phyloP scores from a whole-genome alignment of 352 stramenopile genomes.

The Phytopythium cucurbitacearum region DNA sequence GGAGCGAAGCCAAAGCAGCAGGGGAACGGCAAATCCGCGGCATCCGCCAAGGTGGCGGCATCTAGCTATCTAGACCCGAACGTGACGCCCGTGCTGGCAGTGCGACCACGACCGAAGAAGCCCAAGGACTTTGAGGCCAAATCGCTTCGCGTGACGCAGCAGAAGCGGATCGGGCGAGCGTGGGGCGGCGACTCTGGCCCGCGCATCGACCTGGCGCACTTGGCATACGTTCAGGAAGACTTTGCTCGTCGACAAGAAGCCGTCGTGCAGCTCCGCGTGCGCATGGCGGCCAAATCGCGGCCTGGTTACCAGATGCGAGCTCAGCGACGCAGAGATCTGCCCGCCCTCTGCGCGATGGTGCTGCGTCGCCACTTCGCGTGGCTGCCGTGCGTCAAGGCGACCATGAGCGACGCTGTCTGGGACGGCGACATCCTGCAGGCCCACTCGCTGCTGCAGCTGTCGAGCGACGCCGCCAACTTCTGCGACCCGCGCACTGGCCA shows the following conservation, averaged over 20 bases:
- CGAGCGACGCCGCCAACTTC: slow-evolving; percentile 44
- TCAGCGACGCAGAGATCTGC: slow-evolving; percentile 47
- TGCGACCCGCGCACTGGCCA: slow-evolving; percentile 45
- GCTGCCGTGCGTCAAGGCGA: slow-evolving; percentile 54
- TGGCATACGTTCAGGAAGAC: slow-evolving; percentile 64
- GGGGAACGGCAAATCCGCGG: slow-evolving; percentile 8
- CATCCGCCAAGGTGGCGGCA: slow-evolving; percentile 17
- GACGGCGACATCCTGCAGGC: slow-evolving; percentile 76
- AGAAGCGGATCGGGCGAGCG: slow-evolving; percentile 58
- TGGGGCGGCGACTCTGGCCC: slow-evolving; percentile 47
- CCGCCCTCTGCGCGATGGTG: slow-evolving; percentile 35
- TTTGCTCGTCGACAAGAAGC: slow-evolving; percentile 53
- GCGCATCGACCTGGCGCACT: slow-evolving; percentile 61
- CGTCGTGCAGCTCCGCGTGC: slow-evolving; percentile 49
- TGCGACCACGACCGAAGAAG: slow-evolving; percentile 19
- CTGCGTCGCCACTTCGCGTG: slow-evolving; percentile 61
- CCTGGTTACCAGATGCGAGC: slow-evolving; percentile 63
- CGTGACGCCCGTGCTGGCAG: slow-evolving; percentile 5
- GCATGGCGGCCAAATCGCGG: slow-evolving; percentile 51
- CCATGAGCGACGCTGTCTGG: slow-evolving; percentile 64
- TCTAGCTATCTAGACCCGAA: too few species aligned
- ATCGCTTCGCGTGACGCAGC: slow-evolving; percentile 30
- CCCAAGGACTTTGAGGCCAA: slow-evolving; percentile 15
- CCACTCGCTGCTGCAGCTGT: slow-evolving; percentile 45
- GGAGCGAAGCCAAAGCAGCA: slow-evolving; percentile 7